Percentiles rank a stretch among this genome's conserved stretches.
These are phyloP conservation scores for Linum trigynum DNA, from an alignment of 345 rosid genomes.

Conservation along the genomic window DNA sequence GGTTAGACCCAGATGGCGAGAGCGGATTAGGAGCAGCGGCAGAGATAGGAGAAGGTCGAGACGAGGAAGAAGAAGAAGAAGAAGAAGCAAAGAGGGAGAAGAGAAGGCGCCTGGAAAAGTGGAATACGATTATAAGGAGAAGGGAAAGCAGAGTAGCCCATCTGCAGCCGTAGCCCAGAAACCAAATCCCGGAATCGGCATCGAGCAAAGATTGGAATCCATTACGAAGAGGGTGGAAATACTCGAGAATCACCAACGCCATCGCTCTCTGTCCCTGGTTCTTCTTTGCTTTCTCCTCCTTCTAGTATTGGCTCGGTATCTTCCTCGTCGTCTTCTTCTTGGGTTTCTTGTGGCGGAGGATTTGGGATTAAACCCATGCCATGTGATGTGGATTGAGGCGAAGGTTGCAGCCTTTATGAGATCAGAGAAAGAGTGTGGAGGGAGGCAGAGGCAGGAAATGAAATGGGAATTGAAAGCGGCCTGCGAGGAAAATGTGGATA, in stretches of 20 bases:
- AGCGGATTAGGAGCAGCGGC: background rate
- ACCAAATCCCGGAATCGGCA: background rate
- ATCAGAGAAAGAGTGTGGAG: too few species aligned
- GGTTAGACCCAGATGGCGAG: background rate
- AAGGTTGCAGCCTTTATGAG: too few species aligned
- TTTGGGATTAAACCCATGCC: background rate
- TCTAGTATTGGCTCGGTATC: background rate
- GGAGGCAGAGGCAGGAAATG: too few species aligned
- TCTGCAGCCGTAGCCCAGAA: constrained; percentile 10
- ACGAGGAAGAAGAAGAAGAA: background rate
- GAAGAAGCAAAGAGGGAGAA: constrained; percentile 5
- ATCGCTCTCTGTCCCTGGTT: background rate
- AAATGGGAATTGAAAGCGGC: too few species aligned
- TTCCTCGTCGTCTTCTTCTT: background rate
- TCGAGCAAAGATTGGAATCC: background rate
- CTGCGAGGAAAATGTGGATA: too few species aligned
- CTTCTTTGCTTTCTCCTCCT: background rate
- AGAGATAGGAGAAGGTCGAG: background rate
- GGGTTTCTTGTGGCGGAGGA: background rate
- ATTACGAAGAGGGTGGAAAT: background rate
- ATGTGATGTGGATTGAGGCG: background rate
- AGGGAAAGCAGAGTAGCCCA: constrained; percentile 21
- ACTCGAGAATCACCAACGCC: background rate
- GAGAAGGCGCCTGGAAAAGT: constrained; percentile 2
- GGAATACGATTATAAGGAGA: constrained; percentile 18